Percentiles rank a stretch among this genome's conserved stretches.
Conservation (phyloP, 345 rosid species). For the Mallotus nudiflorus region DNA sequence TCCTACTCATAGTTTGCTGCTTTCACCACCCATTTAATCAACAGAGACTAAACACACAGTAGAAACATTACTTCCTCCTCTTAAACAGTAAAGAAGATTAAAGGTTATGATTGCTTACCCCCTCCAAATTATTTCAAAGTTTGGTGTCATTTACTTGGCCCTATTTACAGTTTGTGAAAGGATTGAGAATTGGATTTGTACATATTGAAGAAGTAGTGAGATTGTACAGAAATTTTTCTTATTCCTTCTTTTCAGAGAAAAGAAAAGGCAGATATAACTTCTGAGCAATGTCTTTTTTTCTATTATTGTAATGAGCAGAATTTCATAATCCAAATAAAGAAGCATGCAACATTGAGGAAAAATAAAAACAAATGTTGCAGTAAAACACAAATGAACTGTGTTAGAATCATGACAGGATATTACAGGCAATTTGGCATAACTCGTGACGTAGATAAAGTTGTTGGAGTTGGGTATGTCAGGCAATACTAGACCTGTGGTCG, state of each 20-base stretch:
- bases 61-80: not conserved
- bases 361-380: not conserved
- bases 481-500: too few species aligned
- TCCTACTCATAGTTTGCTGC: conserved; percentile 38
- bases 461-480: too few species aligned
- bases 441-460: too few species aligned
- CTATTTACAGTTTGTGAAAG: not conserved
- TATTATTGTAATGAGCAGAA: not conserved
- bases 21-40: not conserved
- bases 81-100: not conserved
- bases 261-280: too few species aligned
- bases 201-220: not conserved
- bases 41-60: not conserved
- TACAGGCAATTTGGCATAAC: not conserved
- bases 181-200: not conserved
- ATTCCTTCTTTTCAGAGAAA: not conserved
- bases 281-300: not conserved
- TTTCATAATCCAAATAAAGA: too few species aligned
- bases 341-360: too few species aligned
- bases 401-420: not conserved
- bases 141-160: not conserved
- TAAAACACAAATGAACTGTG: not conserved
- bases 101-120: not conserved
- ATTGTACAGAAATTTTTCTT: not conserved
- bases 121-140: not conserved